Evolutionary conservation across 2,329 filamentous ascomycete species (phyloP).

Genomic region (Simplicillium sp.): DNA sequence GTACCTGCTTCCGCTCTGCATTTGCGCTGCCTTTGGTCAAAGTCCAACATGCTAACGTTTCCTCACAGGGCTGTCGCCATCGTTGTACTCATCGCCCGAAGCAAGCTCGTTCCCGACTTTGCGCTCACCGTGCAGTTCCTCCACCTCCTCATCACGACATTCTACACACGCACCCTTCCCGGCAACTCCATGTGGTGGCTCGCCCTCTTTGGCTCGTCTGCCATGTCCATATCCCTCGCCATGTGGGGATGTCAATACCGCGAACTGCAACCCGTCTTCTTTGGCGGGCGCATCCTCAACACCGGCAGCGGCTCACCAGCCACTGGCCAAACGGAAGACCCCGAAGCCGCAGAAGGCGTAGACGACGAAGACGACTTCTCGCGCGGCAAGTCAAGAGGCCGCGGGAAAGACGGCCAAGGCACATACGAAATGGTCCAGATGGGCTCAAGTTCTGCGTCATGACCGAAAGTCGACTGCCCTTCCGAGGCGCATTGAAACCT

Average conservation of each 20-base stretch:
- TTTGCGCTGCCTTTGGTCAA: neutral
- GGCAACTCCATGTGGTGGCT: slow-evolving; percentile 81
- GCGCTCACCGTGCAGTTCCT: slow-evolving; percentile 80
- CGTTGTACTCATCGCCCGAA: slow-evolving; percentile 73
- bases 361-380: slow-evolving; percentile 42
- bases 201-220: slow-evolving; percentile 38
- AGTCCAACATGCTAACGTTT: slow-evolving; percentile 6
- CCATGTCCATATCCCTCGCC: slow-evolving; percentile 48
- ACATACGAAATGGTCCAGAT: slow-evolving; percentile 59
- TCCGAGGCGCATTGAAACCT: neutral
- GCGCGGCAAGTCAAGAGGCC: slow-evolving; percentile 39
- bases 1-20: slow-evolving; percentile 11
- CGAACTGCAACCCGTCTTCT: slow-evolving; percentile 80
- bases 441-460: slow-evolving; percentile 16
- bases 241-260: slow-evolving; percentile 89
- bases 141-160: slow-evolving; percentile 65
- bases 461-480: no score
- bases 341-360: slow-evolving; percentile 13
- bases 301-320: slow-evolving; percentile 9
- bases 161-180: slow-evolving; percentile 73
- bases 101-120: slow-evolving; percentile 92
- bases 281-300: slow-evolving; percentile 46
- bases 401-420: slow-evolving; percentile 43
- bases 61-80: slow-evolving; percentile 65
- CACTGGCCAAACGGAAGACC: slow-evolving; percentile 10